Evolutionary conservation across 345 rosid genomes (phyloP).

Genomic region (Limnanthes douglasii): DNA sequence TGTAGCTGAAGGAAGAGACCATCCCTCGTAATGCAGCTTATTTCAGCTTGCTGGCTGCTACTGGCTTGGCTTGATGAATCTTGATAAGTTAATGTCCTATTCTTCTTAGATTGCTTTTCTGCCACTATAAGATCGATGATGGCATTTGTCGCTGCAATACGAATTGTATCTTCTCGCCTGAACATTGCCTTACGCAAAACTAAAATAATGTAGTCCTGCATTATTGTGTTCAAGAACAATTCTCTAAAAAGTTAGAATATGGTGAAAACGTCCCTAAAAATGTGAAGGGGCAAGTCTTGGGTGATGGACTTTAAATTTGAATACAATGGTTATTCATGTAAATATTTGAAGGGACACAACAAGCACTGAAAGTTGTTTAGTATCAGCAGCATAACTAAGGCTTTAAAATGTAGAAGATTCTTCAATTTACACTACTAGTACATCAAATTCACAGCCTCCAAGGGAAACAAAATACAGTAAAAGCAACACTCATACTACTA

Average conservation of each 20-base stretch:
- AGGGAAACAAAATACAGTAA: neutral
- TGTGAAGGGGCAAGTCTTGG: too few species aligned
- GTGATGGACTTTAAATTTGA: too few species aligned
- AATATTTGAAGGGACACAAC: too few species aligned
- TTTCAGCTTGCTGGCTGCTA: constrained; percentile 68
- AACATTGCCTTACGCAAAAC: constrained; percentile 84
- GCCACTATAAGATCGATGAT: constrained; percentile 45
- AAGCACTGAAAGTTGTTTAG: too few species aligned
- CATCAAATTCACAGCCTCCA: neutral
- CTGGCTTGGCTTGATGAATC: constrained; percentile 92
- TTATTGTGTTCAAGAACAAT: constrained; percentile 4
- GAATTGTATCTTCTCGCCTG: constrained; percentile 61
- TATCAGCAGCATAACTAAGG: too few species aligned
- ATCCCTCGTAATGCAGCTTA: constrained; percentile 20
- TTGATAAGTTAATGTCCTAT: constrained; percentile 33
- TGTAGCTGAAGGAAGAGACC: constrained; percentile 54
- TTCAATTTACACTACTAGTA: too few species aligned
- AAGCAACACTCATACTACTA: too few species aligned
- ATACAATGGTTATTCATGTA: too few species aligned
- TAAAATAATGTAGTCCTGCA: constrained; percentile 57
- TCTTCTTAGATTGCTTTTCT: constrained; percentile 44
- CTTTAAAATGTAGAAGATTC: neutral
- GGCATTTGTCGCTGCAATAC: constrained; percentile 53
- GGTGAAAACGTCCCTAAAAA: too few species aligned
- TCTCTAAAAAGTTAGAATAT: too few species aligned